phyloP scores from a whole-genome alignment of 495 filamentous ascomycete genomes.

The Annulohypoxylon nitens region DNA sequence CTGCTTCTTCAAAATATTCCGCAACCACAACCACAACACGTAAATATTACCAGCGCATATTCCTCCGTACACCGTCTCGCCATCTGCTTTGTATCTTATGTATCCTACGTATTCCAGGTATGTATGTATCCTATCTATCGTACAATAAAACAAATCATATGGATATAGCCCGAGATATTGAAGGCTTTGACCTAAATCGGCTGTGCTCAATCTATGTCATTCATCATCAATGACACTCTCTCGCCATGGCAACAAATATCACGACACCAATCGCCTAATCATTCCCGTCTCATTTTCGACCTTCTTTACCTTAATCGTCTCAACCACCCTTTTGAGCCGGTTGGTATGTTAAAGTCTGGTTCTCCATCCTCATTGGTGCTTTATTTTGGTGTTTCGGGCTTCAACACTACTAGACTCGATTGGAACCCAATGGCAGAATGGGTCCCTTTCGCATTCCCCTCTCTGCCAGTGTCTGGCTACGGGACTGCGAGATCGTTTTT shows the following conservation, averaged over 20 bases:
- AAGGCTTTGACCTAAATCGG: constrained; percentile 21
- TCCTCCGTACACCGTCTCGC: constrained; percentile 25
- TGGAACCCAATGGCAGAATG: constrained; percentile 48
- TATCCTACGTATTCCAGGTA: not conserved
- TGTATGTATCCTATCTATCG: not conserved
- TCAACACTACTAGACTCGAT: constrained; percentile 45
- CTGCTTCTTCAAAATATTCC: constrained; percentile 11
- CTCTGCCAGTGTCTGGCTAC: constrained; percentile 9
- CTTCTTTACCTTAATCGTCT: constrained; percentile 27
- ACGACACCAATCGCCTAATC: constrained; percentile 27
- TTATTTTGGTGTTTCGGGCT: constrained; percentile 45
- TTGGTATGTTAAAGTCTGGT: constrained; percentile 37
- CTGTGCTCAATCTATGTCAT: constrained; percentile 15
- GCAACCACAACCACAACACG: constrained; percentile 19
- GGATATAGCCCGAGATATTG: constrained; percentile 22
- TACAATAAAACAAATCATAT: constrained; percentile 15
- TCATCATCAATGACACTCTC: constrained; percentile 45
- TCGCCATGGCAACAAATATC: constrained; percentile 41
- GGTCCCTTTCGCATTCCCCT: constrained; percentile 17
- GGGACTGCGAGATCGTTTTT: constrained; percentile 20
- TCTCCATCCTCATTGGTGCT: constrained; percentile 29
- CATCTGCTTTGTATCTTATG: not conserved
- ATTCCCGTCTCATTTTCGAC: constrained; percentile 11
- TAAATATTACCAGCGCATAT: constrained; percentile 44
- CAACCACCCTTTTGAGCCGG: constrained; percentile 26